phyloP scores from a whole-genome alignment of 164 flowering plant species.

The Houttuynia cordata region DNA sequence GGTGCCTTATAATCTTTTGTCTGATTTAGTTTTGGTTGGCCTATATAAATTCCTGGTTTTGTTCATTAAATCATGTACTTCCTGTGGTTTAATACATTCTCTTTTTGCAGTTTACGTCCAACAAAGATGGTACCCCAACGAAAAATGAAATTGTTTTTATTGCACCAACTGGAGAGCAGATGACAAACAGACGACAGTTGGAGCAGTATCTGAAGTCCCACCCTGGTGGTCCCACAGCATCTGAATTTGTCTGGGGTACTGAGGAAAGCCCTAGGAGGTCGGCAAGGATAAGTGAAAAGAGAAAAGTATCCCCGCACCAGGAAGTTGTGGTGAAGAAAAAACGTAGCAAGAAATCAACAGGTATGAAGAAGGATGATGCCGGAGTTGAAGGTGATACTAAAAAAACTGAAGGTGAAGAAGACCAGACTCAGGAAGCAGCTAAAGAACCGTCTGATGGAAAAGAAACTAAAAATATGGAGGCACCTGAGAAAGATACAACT shows the following conservation, averaged over 20 bases:
- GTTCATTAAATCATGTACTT: too few species aligned
- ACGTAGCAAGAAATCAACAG: slow-evolving; percentile 26
- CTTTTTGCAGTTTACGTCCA: slow-evolving; percentile 44
- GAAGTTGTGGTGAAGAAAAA: slow-evolving; percentile 22
- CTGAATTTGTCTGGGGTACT: slow-evolving; percentile 79
- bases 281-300: slow-evolving; percentile 58
- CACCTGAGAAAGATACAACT: not conserved
- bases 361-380: slow-evolving; percentile 23
- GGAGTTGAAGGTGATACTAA: slow-evolving; percentile 18
- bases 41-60: not conserved
- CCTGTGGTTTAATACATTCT: not conserved
- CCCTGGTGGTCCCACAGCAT: slow-evolving; percentile 45
- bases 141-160: slow-evolving; percentile 62
- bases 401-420: not conserved
- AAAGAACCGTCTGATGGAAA: slow-evolving; percentile 2
- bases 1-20: not conserved
- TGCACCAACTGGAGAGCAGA: slow-evolving; percentile 80
- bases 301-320: slow-evolving; percentile 34
- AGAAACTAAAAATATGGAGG: not conserved
- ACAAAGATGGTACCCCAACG: slow-evolving; percentile 53
- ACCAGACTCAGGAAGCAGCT: not conserved
- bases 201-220: slow-evolving; percentile 75
- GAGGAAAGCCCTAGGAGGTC: slow-evolving; percentile 92
- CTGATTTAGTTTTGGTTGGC: not conserved
- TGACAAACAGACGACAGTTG: slow-evolving; percentile 44